Base-by-base conservation (phyloP, 2,329 filamentous ascomycete species). In the Alternaria sp. region DNA sequence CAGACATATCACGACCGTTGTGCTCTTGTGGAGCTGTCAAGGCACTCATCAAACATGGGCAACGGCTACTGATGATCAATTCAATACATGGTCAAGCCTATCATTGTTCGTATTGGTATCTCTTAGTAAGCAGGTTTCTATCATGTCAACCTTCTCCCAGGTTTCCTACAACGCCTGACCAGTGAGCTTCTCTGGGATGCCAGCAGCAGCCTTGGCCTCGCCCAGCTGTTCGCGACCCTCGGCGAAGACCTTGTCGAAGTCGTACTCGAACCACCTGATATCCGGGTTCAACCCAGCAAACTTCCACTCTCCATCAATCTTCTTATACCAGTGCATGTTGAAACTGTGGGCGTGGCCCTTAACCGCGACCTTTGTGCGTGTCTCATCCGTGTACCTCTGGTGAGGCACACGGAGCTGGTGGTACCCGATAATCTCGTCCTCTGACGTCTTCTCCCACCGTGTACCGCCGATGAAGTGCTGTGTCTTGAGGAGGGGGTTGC, bases 381-480 rank as follows among this genome's bases (percentile, higher is more conserved):
- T 78, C 59, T 77, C 80, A 67, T 86, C 85, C 14, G 77, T 82
- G 76, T 87, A 87, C 66, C 79, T 80, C 74, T 87, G 85, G 69
- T 87, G 85, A 16, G 85, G 85, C 45, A 87, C 85, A 30, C 85
- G 84, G 65, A 87, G 80, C 78, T 87, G 85, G 71, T 87, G 85
- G 73, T 82, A 83, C 57, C 85, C 83, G 28, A 78, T 81, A 60
- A 86, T 84, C 62, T 84, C 81, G 62, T 78, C 77, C 57, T 84
- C 82, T 28, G 71, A 74, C 12, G 81, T 79, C 75, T 85, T 83
- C 72, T 82, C 81, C 84, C 84, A 86, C 65, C 80, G 79, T 34
- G 81, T 82, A 60, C 81, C 83, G 64, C 85, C 85, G 66, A 86
- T 82, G 72, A 86, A 84, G 75, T 87, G 85, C 77, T 87, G 85